Evolutionary conservation across 768 basidiomycete genomes (phyloP).

Genomic region (Lactarius akahatsu): DNA sequence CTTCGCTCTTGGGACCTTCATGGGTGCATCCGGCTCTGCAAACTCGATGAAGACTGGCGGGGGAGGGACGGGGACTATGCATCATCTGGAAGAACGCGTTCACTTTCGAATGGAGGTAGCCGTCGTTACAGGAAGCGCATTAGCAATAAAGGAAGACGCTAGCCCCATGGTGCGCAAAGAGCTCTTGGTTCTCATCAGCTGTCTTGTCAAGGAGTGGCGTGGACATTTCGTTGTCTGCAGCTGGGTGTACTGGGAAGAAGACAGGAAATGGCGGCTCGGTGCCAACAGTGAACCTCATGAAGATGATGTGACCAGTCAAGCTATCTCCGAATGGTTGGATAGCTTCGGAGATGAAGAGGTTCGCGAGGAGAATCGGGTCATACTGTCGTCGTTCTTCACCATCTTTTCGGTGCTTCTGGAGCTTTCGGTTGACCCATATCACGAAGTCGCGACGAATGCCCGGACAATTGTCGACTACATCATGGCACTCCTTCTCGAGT

Average conservation of each 20-base stretch:
- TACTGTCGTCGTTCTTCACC: conserved; percentile 91
- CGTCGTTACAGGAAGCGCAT: conserved; percentile 82
- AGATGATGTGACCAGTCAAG: conserved; percentile 72
- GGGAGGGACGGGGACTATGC: conserved; percentile 79
- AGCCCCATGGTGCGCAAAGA: conserved; percentile 97
- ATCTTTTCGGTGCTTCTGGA: conserved; percentile 88
- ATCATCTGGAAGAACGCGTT: conserved; percentile 70
- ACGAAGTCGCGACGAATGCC: conserved; percentile 88
- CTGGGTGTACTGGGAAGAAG: conserved; percentile 96
- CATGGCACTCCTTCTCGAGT: conserved; percentile 84
- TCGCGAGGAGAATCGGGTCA: conserved; percentile 75
- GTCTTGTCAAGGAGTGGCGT: conserved; percentile 93
- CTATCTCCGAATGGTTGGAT: conserved; percentile 78
- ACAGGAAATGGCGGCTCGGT: conserved; percentile 56
- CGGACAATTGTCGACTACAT: conserved; percentile 92
- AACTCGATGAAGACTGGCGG: conserved; percentile 68
- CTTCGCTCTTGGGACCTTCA: conserved; percentile 89
- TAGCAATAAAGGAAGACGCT: conserved; percentile 90
- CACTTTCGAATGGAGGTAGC: conserved; percentile 91
- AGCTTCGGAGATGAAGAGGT: conserved; percentile 60
- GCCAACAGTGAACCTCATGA: conserved; percentile 42
- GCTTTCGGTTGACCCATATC: conserved; percentile 88
- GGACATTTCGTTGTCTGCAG: conserved; percentile 96
- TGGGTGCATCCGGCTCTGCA: conserved; percentile 84
- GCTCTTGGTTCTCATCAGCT: conserved; percentile 85